These are phyloP conservation scores for Amanita rubescens DNA, from an alignment of 768 basidiomycete genomes.

Conservation along the genomic window DNA sequence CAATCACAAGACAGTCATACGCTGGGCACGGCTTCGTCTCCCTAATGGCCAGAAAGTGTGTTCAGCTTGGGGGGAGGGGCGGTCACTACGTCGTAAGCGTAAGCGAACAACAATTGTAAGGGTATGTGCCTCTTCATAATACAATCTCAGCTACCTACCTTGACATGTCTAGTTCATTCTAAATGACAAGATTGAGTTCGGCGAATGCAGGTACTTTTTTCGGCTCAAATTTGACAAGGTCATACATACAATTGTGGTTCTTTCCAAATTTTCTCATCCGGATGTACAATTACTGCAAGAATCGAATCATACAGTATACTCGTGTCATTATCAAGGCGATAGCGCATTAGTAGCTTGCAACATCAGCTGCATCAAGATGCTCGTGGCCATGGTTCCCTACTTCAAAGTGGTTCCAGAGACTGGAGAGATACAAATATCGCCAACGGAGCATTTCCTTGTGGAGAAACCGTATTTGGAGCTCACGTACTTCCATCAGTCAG, in stretches of 20 bases:
- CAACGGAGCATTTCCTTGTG: constrained; percentile 13
- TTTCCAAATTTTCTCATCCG: constrained; percentile 16
- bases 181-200: constrained; percentile 4
- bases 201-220: constrained; percentile 19
- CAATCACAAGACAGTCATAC: not conserved
- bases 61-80: constrained; percentile 19
- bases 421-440: not conserved
- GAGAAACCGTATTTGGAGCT: constrained; percentile 20
- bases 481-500: not conserved
- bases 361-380: constrained; percentile 12
- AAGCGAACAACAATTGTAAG: constrained; percentile 16
- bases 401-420: not conserved
- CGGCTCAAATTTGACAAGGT: not conserved
- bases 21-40: constrained; percentile 21
- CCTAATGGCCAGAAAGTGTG: constrained; percentile 24
- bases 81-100: not conserved
- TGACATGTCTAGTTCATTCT: not conserved
- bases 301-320: constrained; percentile 16
- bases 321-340: constrained; percentile 13
- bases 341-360: constrained; percentile 9
- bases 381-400: constrained; percentile 20
- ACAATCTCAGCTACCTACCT: not conserved
- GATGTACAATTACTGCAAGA: constrained; percentile 9
- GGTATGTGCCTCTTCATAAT: constrained; percentile 10
- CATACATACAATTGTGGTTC: constrained; percentile 11